Evolutionary conservation across 164 flowering plant genomes (phyloP), one percentile per base, ranked within the genome.

Genomic region (Piper betle): DNA sequence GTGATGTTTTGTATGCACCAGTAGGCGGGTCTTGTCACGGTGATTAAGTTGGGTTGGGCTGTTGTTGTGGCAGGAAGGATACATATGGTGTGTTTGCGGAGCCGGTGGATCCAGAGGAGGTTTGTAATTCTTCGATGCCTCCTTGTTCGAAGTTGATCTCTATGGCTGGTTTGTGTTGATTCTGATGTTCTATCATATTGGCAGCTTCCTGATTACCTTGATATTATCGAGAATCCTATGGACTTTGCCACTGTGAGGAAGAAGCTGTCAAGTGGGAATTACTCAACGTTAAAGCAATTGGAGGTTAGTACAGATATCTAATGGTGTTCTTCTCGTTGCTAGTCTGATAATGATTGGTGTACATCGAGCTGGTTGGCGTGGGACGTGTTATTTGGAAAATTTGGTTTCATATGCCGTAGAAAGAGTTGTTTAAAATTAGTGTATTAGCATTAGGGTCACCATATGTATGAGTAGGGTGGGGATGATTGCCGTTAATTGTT

Each of bases 41-140:
- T 38, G 25, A 57, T 17, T 53, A 61, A 43, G 53, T 17, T 66
- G 53, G 55, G 53, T 13, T 20, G 16, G 17, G 64, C 25, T 69
- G 57, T 37, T 58, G 62, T 62, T 75, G 70, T 12, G 46, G 70
- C 91, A 93, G 99, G 90, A 90, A 93, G 69, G 99, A 93, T 62
- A 82, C 79, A 6, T 93, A 93, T 71, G 94, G 97, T 37, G 99
- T 90, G 58, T 90, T 82, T 72, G 92, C 97, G 0, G 99, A 90
- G 58, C 97, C 96, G 0, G 99, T 90, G 71, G 97, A 90, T 78
- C 90, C 90, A 10, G 94, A 93, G 59, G 99, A 93, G 96, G 99
- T 93, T 63, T n/a, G 60, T 54, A 15, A 19, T 6, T 43, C 4
- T 6, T 43, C 4, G 40, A 60, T 53, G 19, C 3, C 55, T 40